A percentile compares a stretch with the other conserved stretches of the same genome.
Evolutionary conservation across 2,329 filamentous ascomycete species (phyloP).

Genomic region (Ceratocystis huliohia): DNA sequence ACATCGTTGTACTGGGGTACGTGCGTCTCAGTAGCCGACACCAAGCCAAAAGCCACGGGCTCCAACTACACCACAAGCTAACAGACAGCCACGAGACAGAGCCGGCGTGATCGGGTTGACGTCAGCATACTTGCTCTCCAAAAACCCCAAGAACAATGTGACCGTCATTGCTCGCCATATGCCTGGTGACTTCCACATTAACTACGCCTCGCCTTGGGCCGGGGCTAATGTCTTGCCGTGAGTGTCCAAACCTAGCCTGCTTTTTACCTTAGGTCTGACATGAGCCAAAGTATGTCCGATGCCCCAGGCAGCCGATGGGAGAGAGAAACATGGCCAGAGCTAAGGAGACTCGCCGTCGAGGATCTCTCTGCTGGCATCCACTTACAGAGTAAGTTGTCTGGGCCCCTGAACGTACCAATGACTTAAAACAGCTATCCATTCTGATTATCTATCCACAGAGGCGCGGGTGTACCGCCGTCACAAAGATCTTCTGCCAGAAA

Average conservation of each 20-base stretch:
- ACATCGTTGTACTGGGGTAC: constrained; percentile 21
- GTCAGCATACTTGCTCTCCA: constrained; percentile 37
- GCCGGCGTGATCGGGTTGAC: constrained; percentile 43
- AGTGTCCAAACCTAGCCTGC: constrained; percentile 26
- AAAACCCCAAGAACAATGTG: constrained; percentile 36
- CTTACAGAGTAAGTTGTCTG: constrained; percentile 47
- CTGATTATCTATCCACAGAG: constrained; percentile 28
- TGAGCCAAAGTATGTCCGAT: constrained; percentile 33
- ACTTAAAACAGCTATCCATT: background rate
- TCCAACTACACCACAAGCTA: background rate
- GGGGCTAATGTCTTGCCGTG: constrained; percentile 69
- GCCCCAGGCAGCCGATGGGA: constrained; percentile 43
- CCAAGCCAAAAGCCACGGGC: background rate
- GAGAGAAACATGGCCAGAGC: constrained; percentile 49
- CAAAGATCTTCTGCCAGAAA: constrained; percentile 41
- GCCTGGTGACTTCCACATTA: constrained; percentile 83
- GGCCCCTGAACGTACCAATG: background rate
- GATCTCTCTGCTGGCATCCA: constrained; percentile 70
- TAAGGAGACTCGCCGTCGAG: constrained; percentile 47
- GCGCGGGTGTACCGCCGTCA: constrained; percentile 40
- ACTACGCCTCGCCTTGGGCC: constrained; percentile 84
- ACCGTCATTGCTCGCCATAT: constrained; percentile 77
- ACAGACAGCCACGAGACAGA: constrained; percentile 23
- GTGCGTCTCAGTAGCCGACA: background rate
- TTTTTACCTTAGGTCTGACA: background rate